Conservation (phyloP, 2,329 filamentous ascomycete genomes). For the Lachnellula arida region DNA sequence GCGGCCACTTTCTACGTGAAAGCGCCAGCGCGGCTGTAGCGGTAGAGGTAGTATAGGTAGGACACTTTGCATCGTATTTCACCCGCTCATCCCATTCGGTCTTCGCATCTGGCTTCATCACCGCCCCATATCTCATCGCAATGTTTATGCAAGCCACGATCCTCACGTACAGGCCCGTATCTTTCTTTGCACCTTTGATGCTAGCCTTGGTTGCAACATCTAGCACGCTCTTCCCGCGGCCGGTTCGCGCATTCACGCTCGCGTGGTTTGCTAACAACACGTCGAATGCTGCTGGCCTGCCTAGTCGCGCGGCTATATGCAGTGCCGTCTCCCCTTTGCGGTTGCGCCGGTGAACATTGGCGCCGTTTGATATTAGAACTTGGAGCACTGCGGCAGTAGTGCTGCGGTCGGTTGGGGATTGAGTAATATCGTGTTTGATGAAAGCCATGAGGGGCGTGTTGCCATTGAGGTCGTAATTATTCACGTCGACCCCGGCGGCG, state of each 20-base stretch:
- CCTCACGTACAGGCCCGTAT: not conserved
- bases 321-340: conserved; percentile 12
- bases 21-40: not conserved
- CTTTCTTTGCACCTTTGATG: not conserved
- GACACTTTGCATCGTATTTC: not conserved
- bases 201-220: not conserved
- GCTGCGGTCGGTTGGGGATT: not conserved
- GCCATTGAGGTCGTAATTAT: conserved; percentile 6
- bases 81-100: conserved; percentile 1
- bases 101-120: not conserved
- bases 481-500: conserved; percentile 1
- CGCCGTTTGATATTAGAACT: conserved; percentile 1
- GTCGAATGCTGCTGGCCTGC: not conserved
- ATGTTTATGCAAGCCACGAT: not conserved
- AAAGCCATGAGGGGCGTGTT: conserved; percentile 9
- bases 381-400: not conserved
- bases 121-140: not conserved
- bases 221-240: not conserved
- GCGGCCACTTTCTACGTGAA: no score
- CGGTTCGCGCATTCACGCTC: conserved; percentile 5
- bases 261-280: not conserved
- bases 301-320: conserved; percentile 5
- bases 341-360: conserved; percentile 2
- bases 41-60: not conserved
- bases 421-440: not conserved